Base-by-base conservation (phyloP, 805 yeast genomes). In the Maudiozyma serrabonitensis region DNA sequence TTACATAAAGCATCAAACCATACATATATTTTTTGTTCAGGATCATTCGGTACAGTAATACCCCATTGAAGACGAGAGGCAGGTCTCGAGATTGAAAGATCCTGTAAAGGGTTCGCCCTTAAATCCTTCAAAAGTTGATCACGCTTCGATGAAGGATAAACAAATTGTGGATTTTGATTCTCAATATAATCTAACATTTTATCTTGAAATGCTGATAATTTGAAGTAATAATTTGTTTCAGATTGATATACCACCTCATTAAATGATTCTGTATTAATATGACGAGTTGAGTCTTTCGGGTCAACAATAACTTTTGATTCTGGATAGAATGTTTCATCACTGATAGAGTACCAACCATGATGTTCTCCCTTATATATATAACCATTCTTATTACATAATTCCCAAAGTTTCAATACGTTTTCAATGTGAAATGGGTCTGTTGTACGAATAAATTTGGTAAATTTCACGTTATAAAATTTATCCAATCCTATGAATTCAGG, bases 1-100 rank as follows among this genome's bases (percentile, higher is more conserved):
- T 89, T 93, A 42, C 84, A 74, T 43, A 93, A 72, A 0, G 99
- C 99, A 69, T 93, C 99, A 52, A 93, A 83, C 99, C 99, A 93
- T 15, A 93, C 99, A 60, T 93, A 93, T 47, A 93, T 81, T 45
- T 76, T 82, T 62, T 91, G 98, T 0, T 81, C 59, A 0, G 74
- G 68, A 60, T 90, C 96, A 21, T 74, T 72, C 1, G 99, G 98
- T 1, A 91, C 97, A 6, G 78, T 78, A 25, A 93, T 83, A 0
- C 96, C 97, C 99, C 99, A 93, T 31, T 75, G 68, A 40, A 89
- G 72, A 51, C 99, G 72, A 9, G 81, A 69, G 0, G 80, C 61
- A 0, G 98, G 97, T 54, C 99, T 72, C 0, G 97, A 89, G 2
- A 93, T 75, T n/a, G 95, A 85, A 43, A 93, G 72, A 62, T 91